Evolutionary conservation across 768 basidiomycete genomes (phyloP), one percentile per base, ranked within the genome.

Genomic region (Pulveroboletus sp.): DNA sequence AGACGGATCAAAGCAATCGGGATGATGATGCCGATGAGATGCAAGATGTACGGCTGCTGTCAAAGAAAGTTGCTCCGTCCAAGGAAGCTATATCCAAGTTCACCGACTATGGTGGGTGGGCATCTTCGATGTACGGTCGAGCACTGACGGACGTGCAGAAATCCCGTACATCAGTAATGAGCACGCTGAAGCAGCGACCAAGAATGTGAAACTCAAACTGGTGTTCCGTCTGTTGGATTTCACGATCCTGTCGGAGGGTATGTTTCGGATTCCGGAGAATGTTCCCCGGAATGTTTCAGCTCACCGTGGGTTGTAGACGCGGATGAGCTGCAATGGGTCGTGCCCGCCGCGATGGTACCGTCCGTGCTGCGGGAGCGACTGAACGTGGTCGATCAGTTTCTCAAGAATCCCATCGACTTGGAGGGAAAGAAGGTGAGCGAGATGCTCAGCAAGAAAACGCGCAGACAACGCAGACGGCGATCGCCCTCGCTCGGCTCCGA

Each of bases 221-320:
- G 67, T 98, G 52, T 87, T 97, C 67, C 83, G 87, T 31, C 72
- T 98, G 8, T 72, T 85, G 19, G 81, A 83, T 32, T 94, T 94
- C 65, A 73, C 72, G 52, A 73, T 85, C 39, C 66, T 76, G 11
- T 77, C 82, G 45, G 82, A 90, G 63, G 80, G 92, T 89, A 56
- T 42, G 76, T 55, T 43, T 41, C 45, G 29, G 47, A 47, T 49
- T 14, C 31, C 13, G 20, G 39, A 5, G 21, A 8, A 20, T 20
- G 19, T 36, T 21, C 16, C 13, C n/a, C 23, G 29, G 52, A 44
- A n/a, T 42, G 21, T 48, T 32, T 17, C 19, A 37, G 21, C 57
- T 49, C 39, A 59, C 47, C 19, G 35, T 5, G 29, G 21, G 11
- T 43, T 21, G 41, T 47, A 87, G 87, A 78, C 57, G 78, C 76